Base-by-base conservation (phyloP, 805 yeast species). In the Starmerella ratchasimensis region DNA sequence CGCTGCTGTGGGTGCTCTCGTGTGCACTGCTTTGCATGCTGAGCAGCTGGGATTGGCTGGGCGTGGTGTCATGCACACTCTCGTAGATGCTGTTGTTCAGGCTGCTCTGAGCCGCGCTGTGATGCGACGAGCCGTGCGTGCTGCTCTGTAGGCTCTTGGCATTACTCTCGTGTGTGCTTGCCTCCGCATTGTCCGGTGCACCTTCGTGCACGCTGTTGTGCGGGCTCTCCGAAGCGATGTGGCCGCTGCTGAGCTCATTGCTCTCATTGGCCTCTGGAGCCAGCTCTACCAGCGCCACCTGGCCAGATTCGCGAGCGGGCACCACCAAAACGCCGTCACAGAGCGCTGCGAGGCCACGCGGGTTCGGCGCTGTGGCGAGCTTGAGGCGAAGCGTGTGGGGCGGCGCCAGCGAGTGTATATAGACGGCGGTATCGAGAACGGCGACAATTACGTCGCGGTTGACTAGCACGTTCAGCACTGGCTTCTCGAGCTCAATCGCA, bases 391-490 rank as follows among this genome's bases (percentile, higher is more conserved):
- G 65, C 40, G 68, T 68, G 0, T 95, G 95, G 1, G 82, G 83
- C 0, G 88, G 69, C 31, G 80, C 74, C 52, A 88, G 83, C 13
- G 82, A 80, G 59, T 80, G 82, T 2, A 88, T 74, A 37, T 74
- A 66, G 7, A 84, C 76, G 49, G 72, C 74, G 51, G 71, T 72
- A 37, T 65, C 67, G 40, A 83, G 62, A 0, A 81, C 79, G 3
- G 80, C 83, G 3, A 86, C 69, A 3, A 88, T 76, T 38, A 83
- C 63, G 10, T 77, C 71, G 39, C 94, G 65, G 9, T 93, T 79
- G 28, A 88, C 58, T 28, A 77, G 67, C 8, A 82, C 83, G 45
- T 78, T 74, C 33, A 79, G 61, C 3, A 88, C 76, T 0, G 88
- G 80, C 32, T 76, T 71, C 64, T 70, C 68, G 54, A 86, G 83